Evolutionary conservation across 75 land plant genomes (phyloP), one percentile per base, ranked within the genome.

Genomic region (Chamaecyparis obtusa): DNA sequence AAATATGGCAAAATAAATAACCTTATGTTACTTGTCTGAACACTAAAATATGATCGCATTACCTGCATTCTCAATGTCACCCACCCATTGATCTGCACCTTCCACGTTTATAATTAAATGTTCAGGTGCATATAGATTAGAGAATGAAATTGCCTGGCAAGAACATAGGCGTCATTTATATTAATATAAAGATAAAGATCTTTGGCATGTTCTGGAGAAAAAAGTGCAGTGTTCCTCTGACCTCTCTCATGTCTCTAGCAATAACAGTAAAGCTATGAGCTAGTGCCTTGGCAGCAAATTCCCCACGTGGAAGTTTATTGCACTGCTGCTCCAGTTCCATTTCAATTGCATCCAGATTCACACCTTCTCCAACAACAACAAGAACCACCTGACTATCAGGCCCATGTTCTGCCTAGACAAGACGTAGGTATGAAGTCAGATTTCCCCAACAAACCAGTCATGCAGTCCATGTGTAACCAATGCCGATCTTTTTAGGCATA

Each of bases 321-420:
- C 99, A 95, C 84, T 98, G 99, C 87, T 89, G 92, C 87, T 83
- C 90, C 80, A 98, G 88, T 90, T 97, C 96, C 19, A 76, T 86
- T 56, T 94, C 93, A 90, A 98, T 96, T 46, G 94, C 94, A 9
- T n/a, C 89, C 43, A 93, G 7, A 91, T 97, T 92, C 43, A 95
- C 93, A 54, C 89, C 95, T 86, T 96, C 94, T 30, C 99, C 99
- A 84, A 91, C 94, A 82, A 94, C 89, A 46, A 98, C 97, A 84
- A 98, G 96, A 81, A 97, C 99, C 79, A 98, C 99, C 88, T 98
- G 99, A 88, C 99, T 98, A 81, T 97, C 99, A 54, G 97, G 98
- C 5, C 99, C 99, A 89, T 98, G 99, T 90, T 98, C 99, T 33
- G 99, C 99, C 99, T 98, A 89, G 60, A 92, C 11, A 46, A 27